Evolutionary conservation across 2,329 filamentous ascomycete genomes (phyloP), one percentile per base, ranked within the genome.

Genomic region (Aspergillus fischeri): DNA sequence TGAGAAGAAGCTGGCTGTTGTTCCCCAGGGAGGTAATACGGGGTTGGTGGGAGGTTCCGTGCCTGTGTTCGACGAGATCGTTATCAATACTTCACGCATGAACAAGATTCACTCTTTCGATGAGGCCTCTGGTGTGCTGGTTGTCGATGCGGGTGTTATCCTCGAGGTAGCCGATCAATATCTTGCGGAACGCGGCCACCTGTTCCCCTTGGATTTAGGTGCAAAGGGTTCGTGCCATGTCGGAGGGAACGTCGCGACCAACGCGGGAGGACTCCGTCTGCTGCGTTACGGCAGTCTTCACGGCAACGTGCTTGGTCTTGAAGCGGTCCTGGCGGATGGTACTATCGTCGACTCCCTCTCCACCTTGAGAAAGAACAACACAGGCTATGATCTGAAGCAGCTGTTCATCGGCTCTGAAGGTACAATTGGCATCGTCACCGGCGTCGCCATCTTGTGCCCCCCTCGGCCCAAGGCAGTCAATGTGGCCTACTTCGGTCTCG

Each of bases 191-290:
- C 86, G 84, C 65, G 86, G 87, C 51, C 88, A 97, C 77, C 88
- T 99, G 67, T 99, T 97, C 78, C 94, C 94, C 21, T 82, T 99
- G 49, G 95, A 99, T 72, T 84, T 99, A n/a, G 95, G 93, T 54
- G 94, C 94, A 14, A 99, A 99, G 78, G 94, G 94, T 2, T 96
- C 91, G 6, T 97, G 94, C 75, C 92, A 97, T 59, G 88, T 99
- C 62, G 94, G 95, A 64, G 94, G 94, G 52, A 99, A 97, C 72
- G 88, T 99, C 8, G 88, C 94, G 4, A 97, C 94, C 28, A 99
- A 99, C 69, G 94, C 95, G 20, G 94, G 94, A 59, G 94, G 94
- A 9, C 80, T 99, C 60, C 86, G 94, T 55, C 80, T 99, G 35
- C 81, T 99, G 53, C 86, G 94, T 47, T 99, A 99, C 73, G 94